Evolutionary conservation across 164 flowering plant genomes (phyloP).

Genomic region (Berberis thunbergii): DNA sequence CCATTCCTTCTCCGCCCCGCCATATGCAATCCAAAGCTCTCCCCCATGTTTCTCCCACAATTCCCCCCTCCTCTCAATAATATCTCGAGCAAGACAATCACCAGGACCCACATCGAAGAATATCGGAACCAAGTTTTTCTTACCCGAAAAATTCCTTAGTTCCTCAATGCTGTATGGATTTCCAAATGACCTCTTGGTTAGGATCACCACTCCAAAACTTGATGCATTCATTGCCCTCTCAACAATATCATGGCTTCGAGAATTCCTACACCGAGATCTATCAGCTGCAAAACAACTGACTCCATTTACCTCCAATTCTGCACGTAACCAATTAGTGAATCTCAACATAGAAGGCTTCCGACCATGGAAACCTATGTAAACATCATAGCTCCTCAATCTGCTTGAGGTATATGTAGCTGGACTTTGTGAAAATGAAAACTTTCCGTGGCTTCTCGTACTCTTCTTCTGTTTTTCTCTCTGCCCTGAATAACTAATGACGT

Average conservation of each 20-base stretch:
- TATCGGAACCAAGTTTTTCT: slow-evolving; percentile 79
- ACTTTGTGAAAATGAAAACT: slow-evolving; percentile 26
- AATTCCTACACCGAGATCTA: slow-evolving; percentile 61
- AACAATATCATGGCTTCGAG: slow-evolving; percentile 54
- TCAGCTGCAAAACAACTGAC: slow-evolving; percentile 80
- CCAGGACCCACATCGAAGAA: slow-evolving; percentile 77
- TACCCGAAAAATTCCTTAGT: slow-evolving; percentile 54
- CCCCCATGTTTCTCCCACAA: slow-evolving; percentile 90
- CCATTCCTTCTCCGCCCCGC: slow-evolving; percentile 92
- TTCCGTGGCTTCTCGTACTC: slow-evolving; percentile 27
- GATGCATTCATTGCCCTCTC: slow-evolving; percentile 80
- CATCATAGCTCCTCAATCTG: slow-evolving; percentile 69
- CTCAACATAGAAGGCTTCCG: slow-evolving; percentile 63
- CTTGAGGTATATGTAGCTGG: slow-evolving; percentile 42
- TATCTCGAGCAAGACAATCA: slow-evolving; percentile 83
- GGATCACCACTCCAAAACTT: slow-evolving; percentile 66
- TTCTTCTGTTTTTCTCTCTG: slow-evolving; percentile 35
- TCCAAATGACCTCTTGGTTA: slow-evolving; percentile 74
- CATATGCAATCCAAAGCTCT: slow-evolving; percentile 70
- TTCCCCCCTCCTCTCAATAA: slow-evolving; percentile 79
- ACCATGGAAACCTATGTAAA: slow-evolving; percentile 85
- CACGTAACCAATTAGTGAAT: slow-evolving; percentile 80
- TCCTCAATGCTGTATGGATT: slow-evolving; percentile 88
- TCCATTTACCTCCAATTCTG: slow-evolving; percentile 86
- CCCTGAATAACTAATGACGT: slow-evolving; percentile 25